Conservation (phyloP, 2,329 filamentous ascomycete species). For the Nigrospora sphaerica region DNA sequence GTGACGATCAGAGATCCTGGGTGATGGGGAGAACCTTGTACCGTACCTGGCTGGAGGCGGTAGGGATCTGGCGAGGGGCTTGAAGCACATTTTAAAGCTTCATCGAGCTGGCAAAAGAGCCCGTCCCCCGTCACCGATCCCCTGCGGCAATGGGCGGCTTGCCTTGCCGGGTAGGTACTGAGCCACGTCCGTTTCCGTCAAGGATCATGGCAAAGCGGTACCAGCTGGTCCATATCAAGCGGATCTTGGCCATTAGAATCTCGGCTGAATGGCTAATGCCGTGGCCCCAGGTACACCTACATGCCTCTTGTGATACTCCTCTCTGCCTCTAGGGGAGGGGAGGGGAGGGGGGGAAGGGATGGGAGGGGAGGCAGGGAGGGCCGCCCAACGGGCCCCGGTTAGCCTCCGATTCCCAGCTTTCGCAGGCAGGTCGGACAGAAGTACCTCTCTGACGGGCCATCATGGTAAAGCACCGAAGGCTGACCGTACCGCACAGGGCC, state of each 20-base stretch:
- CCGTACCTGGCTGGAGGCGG: conserved; percentile 33
- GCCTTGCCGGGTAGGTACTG: conserved; percentile 25
- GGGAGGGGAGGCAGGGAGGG: too few relatives aligned
- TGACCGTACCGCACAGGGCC: too few relatives aligned
- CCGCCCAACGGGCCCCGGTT: too few relatives aligned
- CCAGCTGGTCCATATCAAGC: conserved; percentile 26
- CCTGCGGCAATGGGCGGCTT: conserved; percentile 4
- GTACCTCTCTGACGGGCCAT: too few relatives aligned
- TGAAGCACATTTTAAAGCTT: conserved; percentile 24
- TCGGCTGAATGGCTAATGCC: conserved; percentile 45
- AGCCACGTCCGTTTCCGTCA: conserved; percentile 29
- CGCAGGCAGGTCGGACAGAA: too few relatives aligned
- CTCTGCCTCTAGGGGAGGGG: too few relatives aligned
- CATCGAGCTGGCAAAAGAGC: conserved; percentile 26
- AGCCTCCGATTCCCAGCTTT: too few relatives aligned
- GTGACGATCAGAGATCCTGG: conserved; percentile 17
- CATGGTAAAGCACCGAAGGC: too few relatives aligned
- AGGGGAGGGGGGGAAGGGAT: not conserved
- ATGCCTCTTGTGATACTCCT: too few relatives aligned
- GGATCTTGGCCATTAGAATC: conserved; percentile 29
- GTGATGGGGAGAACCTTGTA: conserved; percentile 22
- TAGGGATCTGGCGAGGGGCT: conserved; percentile 28
- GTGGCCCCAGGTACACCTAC: conserved; percentile 18
- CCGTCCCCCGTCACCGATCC: conserved; percentile 5
- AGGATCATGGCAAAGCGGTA: conserved; percentile 21